These are phyloP conservation scores for Jatropha curcas DNA, from an alignment of 345 rosid genomes.

Conservation along the genomic window DNA sequence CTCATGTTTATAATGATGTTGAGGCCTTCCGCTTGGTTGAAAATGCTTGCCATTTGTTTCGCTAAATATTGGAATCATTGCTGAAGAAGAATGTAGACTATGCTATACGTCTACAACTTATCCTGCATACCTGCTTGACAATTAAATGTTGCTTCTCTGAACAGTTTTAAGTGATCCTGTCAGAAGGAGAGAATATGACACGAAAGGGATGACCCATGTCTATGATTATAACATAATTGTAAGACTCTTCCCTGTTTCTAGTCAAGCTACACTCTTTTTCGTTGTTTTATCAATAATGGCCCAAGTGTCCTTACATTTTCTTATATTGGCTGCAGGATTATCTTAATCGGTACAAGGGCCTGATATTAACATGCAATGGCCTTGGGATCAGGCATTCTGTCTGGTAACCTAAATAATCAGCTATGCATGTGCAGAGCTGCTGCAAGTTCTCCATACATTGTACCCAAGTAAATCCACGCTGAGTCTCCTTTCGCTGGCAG, in stretches of 20 bases:
- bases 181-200: constrained; percentile 74
- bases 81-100: background rate
- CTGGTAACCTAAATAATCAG: constrained; percentile 43
- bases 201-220: constrained; percentile 54
- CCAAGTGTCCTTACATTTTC: background rate
- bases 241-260: constrained; percentile 19
- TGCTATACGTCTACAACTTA: background rate
- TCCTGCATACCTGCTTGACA: background rate
- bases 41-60: background rate
- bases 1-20: background rate
- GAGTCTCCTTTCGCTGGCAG: background rate
- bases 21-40: background rate
- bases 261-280: background rate
- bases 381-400: constrained; percentile 79
- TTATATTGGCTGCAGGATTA: constrained; percentile 62
- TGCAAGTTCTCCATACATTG: background rate
- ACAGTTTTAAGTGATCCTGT: constrained; percentile 80
- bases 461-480: background rate
- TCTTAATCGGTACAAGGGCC: constrained; percentile 79
- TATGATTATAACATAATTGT: constrained; percentile 58
- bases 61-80: no score
- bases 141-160: constrained; percentile 13
- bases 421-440: background rate
- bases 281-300: background rate
- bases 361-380: constrained; percentile 91